These are phyloP conservation scores for Tuctoria greenei DNA, from an alignment of 176 grass and related monocot species.

Conservation along the genomic window DNA sequence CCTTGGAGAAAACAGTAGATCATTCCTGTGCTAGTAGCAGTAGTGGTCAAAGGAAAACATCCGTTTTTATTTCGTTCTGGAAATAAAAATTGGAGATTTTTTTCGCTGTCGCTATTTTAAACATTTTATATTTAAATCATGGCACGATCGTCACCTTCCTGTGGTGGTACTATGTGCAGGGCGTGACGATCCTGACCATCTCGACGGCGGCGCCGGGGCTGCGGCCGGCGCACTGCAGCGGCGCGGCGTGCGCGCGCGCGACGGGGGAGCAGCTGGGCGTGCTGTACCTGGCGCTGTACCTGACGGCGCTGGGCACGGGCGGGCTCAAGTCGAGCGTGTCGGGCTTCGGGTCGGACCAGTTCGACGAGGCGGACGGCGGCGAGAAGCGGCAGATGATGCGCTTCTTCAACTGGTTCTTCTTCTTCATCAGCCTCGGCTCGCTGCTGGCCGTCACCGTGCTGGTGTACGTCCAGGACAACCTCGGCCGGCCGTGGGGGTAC, in stretches of 20 bases:
- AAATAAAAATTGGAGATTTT: too few species aligned
- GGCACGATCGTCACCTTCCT: too few species aligned
- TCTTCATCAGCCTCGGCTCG: conserved; percentile 91
- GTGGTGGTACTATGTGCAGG: too few species aligned
- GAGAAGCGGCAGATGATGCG: conserved; percentile 78
- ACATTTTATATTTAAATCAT: too few species aligned
- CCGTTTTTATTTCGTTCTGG: too few species aligned
- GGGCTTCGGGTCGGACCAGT: conserved; percentile 94
- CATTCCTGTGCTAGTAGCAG: too few species aligned
- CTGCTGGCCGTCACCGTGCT: conserved; percentile 83
- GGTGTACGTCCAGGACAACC: conserved; percentile 89
- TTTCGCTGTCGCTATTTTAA: too few species aligned
- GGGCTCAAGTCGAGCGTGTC: conserved; percentile 92
- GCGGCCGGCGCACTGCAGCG: conserved; percentile 47
- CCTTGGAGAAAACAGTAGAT: too few species aligned
- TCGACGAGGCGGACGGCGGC: conserved; percentile 50
- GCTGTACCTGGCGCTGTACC: conserved; percentile 72
- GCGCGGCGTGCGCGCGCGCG: conserved; percentile 39
- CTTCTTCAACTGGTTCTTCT: conserved; percentile 99
- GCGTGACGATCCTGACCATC: conserved; percentile 75
- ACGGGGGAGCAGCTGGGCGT: conserved; percentile 54
- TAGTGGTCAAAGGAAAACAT: too few species aligned
- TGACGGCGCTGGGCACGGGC: conserved; percentile 79
- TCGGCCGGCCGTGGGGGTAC: conserved; percentile 68
- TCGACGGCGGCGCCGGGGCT: conserved; percentile 64